phyloP scores from a whole-genome alignment of 2,329 filamentous ascomycete genomes.

The Diaporthe ilicicola region DNA sequence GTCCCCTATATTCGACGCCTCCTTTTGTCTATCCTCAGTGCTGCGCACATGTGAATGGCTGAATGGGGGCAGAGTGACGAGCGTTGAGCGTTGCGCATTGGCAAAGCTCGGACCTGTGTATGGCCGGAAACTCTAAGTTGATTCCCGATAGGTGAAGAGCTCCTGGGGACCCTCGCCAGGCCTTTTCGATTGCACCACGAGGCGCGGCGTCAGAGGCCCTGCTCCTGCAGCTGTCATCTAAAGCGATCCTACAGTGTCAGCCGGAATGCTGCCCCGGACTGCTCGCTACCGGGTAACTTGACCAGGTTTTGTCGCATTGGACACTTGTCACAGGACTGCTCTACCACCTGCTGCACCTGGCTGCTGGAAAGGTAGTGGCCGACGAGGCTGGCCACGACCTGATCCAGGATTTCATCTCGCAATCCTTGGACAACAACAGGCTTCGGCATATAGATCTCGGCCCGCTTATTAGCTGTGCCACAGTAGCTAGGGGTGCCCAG shows the following conservation, averaged over 20 bases:
- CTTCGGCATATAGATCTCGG: not conserved
- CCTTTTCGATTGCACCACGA: not conserved
- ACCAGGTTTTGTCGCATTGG: not conserved
- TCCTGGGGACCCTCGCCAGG: not conserved
- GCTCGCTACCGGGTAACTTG: not conserved
- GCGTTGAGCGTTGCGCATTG: not conserved
- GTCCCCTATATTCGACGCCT: not conserved
- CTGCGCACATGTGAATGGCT: not conserved
- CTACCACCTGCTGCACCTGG: not conserved
- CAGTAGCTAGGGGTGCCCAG: not conserved
- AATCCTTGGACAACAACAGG: not conserved
- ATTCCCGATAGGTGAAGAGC: not conserved
- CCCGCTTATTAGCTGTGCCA: not conserved
- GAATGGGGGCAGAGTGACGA: not conserved
- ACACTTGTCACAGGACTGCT: not conserved
- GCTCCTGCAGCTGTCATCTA: conserved; percentile 4
- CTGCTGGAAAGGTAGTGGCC: not conserved
- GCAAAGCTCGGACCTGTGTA: not conserved
- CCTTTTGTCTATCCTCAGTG: not conserved
- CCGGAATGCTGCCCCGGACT: not conserved
- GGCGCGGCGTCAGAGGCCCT: not conserved
- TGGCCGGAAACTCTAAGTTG: not conserved
- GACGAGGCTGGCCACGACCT: not conserved
- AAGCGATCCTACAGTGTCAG: not conserved
- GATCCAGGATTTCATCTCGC: not conserved